A percentile compares a stretch with the other conserved stretches of the same genome.
These are phyloP conservation scores for Chaetomium sp. DNA, from an alignment of 2,329 filamentous ascomycete species.

Conservation along the genomic window DNA sequence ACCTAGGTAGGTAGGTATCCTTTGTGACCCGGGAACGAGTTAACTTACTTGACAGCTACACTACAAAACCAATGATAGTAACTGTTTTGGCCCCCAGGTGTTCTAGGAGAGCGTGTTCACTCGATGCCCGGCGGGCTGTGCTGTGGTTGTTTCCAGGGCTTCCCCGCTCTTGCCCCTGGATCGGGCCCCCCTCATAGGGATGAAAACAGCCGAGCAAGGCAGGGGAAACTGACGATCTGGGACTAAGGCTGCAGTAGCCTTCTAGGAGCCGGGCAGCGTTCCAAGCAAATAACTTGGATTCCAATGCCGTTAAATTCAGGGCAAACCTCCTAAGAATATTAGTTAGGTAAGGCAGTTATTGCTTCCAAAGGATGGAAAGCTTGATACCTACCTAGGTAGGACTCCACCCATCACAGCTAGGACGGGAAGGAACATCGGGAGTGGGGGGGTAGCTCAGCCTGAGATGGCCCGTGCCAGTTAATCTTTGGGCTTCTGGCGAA, in stretches of 20 bases:
- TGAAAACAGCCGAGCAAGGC: background rate
- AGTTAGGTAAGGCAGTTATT: background rate
- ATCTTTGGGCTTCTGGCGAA: constrained; percentile 50
- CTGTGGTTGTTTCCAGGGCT: background rate
- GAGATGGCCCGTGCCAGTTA: constrained; percentile 34
- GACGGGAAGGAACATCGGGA: background rate
- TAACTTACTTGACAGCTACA: background rate
- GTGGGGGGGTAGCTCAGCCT: constrained; percentile 29
- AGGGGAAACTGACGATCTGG: background rate
- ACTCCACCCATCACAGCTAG: background rate
- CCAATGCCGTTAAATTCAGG: background rate
- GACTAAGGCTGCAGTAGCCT: background rate
- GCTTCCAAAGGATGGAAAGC: background rate
- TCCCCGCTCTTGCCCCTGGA: background rate
- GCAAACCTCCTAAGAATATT: background rate
- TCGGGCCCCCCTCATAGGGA: background rate
- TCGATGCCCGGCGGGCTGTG: background rate
- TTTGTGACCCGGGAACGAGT: background rate
- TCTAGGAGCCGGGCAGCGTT: background rate
- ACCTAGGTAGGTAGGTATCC: no score
- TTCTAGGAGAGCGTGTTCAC: no score
- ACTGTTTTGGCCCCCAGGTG: no score
- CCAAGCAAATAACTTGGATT: background rate
- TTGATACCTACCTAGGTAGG: background rate
- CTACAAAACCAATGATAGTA: background rate